Evolutionary conservation across 306 rosid genomes (phyloP), one percentile per base, ranked within the genome.

Genomic region (Sophora flavescens): DNA sequence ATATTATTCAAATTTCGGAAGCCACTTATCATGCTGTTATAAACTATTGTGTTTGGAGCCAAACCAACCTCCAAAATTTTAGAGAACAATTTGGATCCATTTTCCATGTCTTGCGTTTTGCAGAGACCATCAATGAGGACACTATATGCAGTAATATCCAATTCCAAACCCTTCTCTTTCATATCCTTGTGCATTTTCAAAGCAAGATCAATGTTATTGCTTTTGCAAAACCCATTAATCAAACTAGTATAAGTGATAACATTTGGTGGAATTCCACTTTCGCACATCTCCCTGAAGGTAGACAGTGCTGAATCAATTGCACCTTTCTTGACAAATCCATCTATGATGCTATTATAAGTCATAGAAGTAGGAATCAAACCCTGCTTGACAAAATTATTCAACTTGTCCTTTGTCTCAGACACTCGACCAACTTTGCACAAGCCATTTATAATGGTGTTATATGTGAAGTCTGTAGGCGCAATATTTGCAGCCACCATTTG

Each of bases 401-500:
- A 60, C 84, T 51, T 78, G 52, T 84, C 86, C 61, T 70, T 76
- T 61, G 86, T 72, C 74, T 86, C 91, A 36, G 87, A 74, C 57
- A 87, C 72, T 22, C 72, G 89, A 53, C 97, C 92, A 82, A 56
- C 86, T 86, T 85, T 93, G 86, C 98, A 85, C 88, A 93, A 78
- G 75, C 96, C 97, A 76, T 77, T 84, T 75, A 93, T 81, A 61
- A 87, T 54, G 36, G 80, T 80, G 81, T 81, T 84, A 50, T 39
- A 77, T 63, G 89, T 87, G 86, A 64, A 47, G 47, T 75, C 88
- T 8, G 88, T 54, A n/a, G 92, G 96, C 17, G 62, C 72, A 83
- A 88, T 64, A 72, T 88, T 83, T 42, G 74, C 90, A 72, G 81
- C 86, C 68, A 16, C 71, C 98, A 93, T 91, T 74, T 79, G 84